phyloP scores from a whole-genome alignment of 1,284 basidiomycete genomes.

The Cryptococcus depauperatus region DNA sequence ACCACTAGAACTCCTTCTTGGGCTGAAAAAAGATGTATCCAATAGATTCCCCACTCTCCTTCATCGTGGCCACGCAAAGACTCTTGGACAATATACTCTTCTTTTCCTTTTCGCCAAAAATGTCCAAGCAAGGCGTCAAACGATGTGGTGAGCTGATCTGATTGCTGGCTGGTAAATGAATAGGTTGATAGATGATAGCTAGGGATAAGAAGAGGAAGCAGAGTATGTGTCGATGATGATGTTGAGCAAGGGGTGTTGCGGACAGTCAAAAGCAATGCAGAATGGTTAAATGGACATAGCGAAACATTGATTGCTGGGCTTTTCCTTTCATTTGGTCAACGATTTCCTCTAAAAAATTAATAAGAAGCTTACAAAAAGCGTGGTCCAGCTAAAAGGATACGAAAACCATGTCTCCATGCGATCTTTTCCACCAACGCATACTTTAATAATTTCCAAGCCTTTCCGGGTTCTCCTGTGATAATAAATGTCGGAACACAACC shows the following conservation, averaged over 20 bases:
- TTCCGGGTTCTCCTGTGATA: neutral
- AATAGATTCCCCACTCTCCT: constrained; percentile 29
- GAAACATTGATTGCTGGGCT: neutral
- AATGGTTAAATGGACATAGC: constrained; percentile 10
- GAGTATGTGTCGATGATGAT: constrained; percentile 1
- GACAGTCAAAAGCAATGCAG: constrained; percentile 7
- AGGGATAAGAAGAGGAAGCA: constrained; percentile 14
- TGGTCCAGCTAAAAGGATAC: constrained; percentile 10
- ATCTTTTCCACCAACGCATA: constrained; percentile 22
- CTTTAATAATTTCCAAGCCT: constrained; percentile 13
- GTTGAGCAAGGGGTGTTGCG: neutral
- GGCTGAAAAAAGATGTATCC: constrained; percentile 24
- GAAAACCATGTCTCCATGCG: constrained; percentile 20
- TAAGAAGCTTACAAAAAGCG: constrained; percentile 1
- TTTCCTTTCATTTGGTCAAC: neutral
- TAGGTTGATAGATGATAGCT: constrained; percentile 10
- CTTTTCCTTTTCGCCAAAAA: constrained; percentile 16
- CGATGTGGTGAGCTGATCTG: constrained; percentile 14
- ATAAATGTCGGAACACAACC: constrained; percentile 12
- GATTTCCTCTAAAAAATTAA: neutral
- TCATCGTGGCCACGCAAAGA: neutral
- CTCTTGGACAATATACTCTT: neutral
- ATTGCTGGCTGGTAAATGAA: neutral
- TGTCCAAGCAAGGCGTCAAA: constrained; percentile 21
- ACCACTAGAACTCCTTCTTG: constrained; percentile 30